phyloP scores from a whole-genome alignment of 768 basidiomycete species.

The Naganishia vaughanmartiniae region DNA sequence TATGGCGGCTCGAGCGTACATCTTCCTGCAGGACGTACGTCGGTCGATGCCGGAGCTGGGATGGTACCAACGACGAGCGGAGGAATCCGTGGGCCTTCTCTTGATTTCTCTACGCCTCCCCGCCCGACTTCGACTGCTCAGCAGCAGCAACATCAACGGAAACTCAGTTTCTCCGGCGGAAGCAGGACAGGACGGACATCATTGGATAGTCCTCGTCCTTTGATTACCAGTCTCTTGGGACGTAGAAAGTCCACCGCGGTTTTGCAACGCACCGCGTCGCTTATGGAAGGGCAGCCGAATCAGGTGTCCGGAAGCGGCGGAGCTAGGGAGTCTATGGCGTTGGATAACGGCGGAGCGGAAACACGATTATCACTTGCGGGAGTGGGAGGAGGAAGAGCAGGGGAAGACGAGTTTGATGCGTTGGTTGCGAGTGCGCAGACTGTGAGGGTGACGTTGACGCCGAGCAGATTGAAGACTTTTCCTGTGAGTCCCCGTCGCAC shows the following conservation, averaged over 20 bases:
- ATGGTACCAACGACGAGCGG: not conserved
- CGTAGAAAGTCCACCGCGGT: not conserved
- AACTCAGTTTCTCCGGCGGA: conserved; percentile 1
- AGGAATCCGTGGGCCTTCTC: conserved; percentile 6
- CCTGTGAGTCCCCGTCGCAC: conserved; percentile 62
- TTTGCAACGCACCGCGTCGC: not conserved
- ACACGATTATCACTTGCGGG: not conserved
- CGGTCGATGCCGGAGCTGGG: no score
- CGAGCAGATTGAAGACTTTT: conserved; percentile 86
- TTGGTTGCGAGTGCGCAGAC: conserved; percentile 84
- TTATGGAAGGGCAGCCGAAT: not conserved
- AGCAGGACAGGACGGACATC: not conserved
- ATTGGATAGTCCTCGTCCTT: conserved; percentile 5
- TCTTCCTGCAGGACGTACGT: no score
- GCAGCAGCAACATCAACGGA: not conserved
- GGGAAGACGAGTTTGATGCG: conserved; percentile 81
- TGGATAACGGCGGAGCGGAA: not conserved
- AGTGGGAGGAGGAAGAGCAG: conserved; percentile 10
- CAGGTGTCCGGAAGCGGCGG: no score
- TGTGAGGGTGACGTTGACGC: conserved; percentile 93
- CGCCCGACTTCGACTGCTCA: not conserved
- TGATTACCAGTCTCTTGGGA: not conserved
- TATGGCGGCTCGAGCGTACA: no score
- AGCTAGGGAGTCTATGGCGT: not conserved
- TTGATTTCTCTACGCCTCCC: not conserved